phyloP scores from a whole-genome alignment of 176 grass and related monocot species.

The Lolium perenne region DNA sequence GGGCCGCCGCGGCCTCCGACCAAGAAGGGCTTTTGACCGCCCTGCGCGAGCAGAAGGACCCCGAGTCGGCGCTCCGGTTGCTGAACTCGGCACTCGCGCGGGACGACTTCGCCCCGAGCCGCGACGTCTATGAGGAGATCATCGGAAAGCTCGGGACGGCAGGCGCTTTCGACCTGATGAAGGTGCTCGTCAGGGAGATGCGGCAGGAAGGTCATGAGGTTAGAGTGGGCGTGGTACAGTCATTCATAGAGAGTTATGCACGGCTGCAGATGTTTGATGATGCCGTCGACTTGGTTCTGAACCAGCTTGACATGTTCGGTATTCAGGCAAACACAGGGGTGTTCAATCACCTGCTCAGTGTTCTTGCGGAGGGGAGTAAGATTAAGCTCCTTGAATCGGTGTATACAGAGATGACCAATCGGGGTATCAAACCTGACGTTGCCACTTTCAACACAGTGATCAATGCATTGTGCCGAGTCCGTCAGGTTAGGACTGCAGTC shows the following conservation, averaged over 20 bases:
- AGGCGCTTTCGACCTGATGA: slow-evolving; percentile 67
- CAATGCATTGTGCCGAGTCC: slow-evolving; percentile 61
- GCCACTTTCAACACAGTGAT: slow-evolving; percentile 78
- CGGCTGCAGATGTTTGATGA: slow-evolving; percentile 63
- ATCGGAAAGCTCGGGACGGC: slow-evolving; percentile 63
- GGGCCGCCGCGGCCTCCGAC: slow-evolving; percentile 42
- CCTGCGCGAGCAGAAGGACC: slow-evolving; percentile 69
- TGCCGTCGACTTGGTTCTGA: slow-evolving; percentile 72
- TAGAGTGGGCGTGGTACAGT: slow-evolving; percentile 44
- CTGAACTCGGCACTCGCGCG: slow-evolving; percentile 58
- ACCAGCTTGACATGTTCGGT: slow-evolving; percentile 57
- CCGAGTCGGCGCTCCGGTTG: slow-evolving; percentile 54
- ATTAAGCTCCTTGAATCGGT: slow-evolving; percentile 74
- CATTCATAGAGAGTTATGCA: slow-evolving; percentile 63
- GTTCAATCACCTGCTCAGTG: slow-evolving; percentile 73
- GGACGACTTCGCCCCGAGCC: slow-evolving; percentile 36
- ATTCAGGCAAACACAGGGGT: slow-evolving; percentile 44
- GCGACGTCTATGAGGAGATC: slow-evolving; percentile 70
- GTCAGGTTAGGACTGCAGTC: slow-evolving; percentile 68
- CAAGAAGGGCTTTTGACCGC: slow-evolving; percentile 49
- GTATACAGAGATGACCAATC: slow-evolving; percentile 59
- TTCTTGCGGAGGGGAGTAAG: slow-evolving; percentile 64
- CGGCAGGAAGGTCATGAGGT: slow-evolving; percentile 54
- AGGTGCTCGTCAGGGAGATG: slow-evolving; percentile 63
- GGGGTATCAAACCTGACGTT: slow-evolving; percentile 55